These are phyloP conservation scores for Fusarium goolgardi DNA, from an alignment of 2,329 filamentous ascomycete genomes.

Conservation along the genomic window DNA sequence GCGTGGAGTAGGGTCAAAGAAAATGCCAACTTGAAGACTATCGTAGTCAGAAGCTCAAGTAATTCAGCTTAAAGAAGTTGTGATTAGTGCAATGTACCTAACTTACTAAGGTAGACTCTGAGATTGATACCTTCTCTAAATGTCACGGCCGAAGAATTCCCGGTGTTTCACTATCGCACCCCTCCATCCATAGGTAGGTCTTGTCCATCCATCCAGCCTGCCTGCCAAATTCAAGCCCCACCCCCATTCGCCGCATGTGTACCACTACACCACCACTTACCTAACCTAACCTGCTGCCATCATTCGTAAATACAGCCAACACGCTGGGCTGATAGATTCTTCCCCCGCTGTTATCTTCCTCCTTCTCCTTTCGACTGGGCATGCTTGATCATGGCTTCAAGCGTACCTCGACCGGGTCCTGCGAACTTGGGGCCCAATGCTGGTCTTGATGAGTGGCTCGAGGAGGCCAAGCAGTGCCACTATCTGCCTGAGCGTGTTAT, in stretches of 20 bases:
- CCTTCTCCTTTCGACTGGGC: slow-evolving; percentile 43
- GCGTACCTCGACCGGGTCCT: slow-evolving; percentile 88
- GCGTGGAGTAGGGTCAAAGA: not conserved
- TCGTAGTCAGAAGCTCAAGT: not conserved
- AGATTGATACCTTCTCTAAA: slow-evolving; percentile 1
- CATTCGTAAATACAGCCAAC: slow-evolving; percentile 41
- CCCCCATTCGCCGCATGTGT: slow-evolving; percentile 44
- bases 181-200: slow-evolving; percentile 38
- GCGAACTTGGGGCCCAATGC: slow-evolving; percentile 86
- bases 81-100: not conserved
- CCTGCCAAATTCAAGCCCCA: slow-evolving; percentile 38
- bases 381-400: slow-evolving; percentile 54
- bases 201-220: slow-evolving; percentile 25
- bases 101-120: too few relatives aligned
- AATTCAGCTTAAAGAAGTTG: not conserved
- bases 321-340: slow-evolving; percentile 42
- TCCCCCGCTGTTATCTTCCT: slow-evolving; percentile 32
- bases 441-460: slow-evolving; percentile 94
- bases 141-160: slow-evolving; percentile 46
- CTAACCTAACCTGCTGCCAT: slow-evolving; percentile 4
- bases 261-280: slow-evolving; percentile 29
- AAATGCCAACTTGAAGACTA: not conserved
- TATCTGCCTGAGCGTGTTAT: slow-evolving; percentile 96
- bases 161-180: slow-evolving; percentile 48
- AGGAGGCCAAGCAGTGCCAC: slow-evolving; percentile 96